Evolutionary conservation across 169 alveolate genomes (phyloP).

Genomic region (Blepharisma undulans): DNA sequence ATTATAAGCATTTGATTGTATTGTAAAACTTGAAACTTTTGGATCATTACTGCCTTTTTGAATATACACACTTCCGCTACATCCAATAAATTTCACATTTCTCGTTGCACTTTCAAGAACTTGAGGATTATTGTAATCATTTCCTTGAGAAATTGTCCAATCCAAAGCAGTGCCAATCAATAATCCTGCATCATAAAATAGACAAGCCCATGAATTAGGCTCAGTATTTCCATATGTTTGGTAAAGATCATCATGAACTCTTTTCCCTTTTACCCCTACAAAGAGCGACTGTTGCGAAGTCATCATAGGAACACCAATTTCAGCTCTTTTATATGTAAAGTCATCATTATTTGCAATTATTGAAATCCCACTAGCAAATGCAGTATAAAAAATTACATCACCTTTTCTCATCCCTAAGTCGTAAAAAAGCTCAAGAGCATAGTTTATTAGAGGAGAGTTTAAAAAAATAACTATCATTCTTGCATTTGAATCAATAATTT

Average conservation of each 20-base stretch:
- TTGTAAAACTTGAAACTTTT: neutral
- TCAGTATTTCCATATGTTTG: neutral
- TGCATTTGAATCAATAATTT: neutral
- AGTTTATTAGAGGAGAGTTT: neutral
- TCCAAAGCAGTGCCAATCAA: neutral
- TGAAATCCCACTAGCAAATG: neutral
- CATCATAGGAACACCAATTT: neutral
- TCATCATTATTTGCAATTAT: neutral
- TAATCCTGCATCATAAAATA: neutral
- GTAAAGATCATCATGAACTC: neutral
- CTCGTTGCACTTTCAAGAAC: neutral
- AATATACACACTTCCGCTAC: neutral
- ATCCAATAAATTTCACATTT: neutral
- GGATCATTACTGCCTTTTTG: neutral
- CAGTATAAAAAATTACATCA: neutral
- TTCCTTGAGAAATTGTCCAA: neutral
- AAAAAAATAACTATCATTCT: neutral
- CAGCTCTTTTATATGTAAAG: neutral
- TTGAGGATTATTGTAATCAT: neutral
- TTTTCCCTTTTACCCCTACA: neutral
- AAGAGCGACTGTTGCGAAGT: neutral
- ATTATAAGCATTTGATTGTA: neutral
- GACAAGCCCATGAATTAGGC: neutral
- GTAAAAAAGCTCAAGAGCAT: neutral
- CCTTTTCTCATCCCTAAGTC: constrained; percentile 30